A percentile compares a stretch with the other conserved stretches of the same genome.
phyloP scores from a whole-genome alignment of 768 basidiomycete genomes.

The Rhodosporidiobolus odoratus region DNA sequence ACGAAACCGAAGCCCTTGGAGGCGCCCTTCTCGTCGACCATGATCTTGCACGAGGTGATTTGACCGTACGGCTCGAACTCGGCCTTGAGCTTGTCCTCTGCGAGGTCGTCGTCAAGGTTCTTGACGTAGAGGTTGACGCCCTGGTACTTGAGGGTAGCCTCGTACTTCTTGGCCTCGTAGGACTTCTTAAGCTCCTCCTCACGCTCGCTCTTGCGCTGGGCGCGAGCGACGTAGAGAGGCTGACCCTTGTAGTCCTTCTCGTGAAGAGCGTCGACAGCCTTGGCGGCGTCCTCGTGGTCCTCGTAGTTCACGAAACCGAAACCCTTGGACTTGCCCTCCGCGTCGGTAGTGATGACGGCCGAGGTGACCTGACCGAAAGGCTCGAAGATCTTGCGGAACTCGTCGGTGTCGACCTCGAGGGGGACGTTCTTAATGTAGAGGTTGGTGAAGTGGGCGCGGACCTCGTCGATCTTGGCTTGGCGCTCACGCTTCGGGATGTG shows the following conservation, averaged over 20 bases:
- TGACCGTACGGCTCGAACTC: constrained; percentile 96
- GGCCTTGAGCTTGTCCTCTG: constrained; percentile 90
- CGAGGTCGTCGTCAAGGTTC: constrained; percentile 96
- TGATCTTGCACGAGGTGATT: constrained; percentile 98
- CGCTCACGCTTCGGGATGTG: constrained; percentile 98
- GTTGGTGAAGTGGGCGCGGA: constrained; percentile 96
- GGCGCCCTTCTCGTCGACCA: constrained; percentile 89
- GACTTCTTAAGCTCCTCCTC: constrained; percentile 90
- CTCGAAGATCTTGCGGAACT: constrained; percentile 75
- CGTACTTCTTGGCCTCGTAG: constrained; percentile 93
- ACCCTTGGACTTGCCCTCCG: constrained; percentile 86
- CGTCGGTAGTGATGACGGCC: constrained; percentile 68
- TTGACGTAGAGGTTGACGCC: constrained; percentile 99
- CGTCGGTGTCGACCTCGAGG: constrained; percentile 70
- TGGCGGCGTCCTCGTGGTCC: constrained; percentile 81
- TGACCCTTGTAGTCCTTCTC: constrained; percentile 76
- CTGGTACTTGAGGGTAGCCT: constrained; percentile 95
- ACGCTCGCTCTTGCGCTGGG: constrained; percentile 97
- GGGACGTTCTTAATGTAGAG: constrained; percentile 97
- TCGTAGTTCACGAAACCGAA: constrained; percentile 99
- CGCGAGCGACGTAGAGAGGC: constrained; percentile 90
- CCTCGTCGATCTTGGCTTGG: constrained; percentile 96
- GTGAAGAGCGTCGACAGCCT: constrained; percentile 81
- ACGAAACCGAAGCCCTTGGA: constrained; percentile 99
- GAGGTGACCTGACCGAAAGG: constrained; percentile 80